Evolutionary conservation across 2,329 filamentous ascomycete species (phyloP).

Genomic region (Fusarium sp.): DNA sequence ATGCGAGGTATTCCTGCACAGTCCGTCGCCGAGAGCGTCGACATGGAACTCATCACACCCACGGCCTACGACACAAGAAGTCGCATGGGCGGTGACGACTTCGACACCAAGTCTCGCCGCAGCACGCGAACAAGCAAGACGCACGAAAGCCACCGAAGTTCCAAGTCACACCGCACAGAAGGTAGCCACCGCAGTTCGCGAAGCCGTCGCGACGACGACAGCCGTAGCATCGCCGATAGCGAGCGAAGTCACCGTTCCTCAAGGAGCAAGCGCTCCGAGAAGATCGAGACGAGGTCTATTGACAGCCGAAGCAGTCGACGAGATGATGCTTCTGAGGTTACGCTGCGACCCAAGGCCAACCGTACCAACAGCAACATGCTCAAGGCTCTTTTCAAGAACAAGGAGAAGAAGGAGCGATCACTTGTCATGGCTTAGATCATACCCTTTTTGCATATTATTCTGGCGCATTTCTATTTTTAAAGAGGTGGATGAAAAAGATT

Average conservation of each 20-base stretch:
- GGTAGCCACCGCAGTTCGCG: constrained; percentile 44
- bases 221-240: constrained; percentile 51
- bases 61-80: constrained; percentile 61
- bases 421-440: constrained; percentile 46
- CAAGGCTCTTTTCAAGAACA: constrained; percentile 68
- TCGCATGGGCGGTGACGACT: constrained; percentile 51
- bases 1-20: constrained; percentile 65
- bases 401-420: constrained; percentile 58
- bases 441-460: constrained; percentile 14
- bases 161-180: constrained; percentile 46
- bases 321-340: constrained; percentile 50
- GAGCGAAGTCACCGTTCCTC: constrained; percentile 49
- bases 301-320: constrained; percentile 50
- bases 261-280: constrained; percentile 51
- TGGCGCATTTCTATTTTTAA: constrained; percentile 30
- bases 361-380: constrained; percentile 64
- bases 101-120: constrained; percentile 53
- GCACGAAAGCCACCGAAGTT: constrained; percentile 45
- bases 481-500: constrained; percentile 5
- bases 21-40: constrained; percentile 58
- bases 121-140: constrained; percentile 50
- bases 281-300: constrained; percentile 49
- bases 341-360: constrained; percentile 61
- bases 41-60: constrained; percentile 68
- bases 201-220: constrained; percentile 41